Evolutionary conservation across 1,284 basidiomycete genomes (phyloP).

Genomic region (Flammula alnicola): DNA sequence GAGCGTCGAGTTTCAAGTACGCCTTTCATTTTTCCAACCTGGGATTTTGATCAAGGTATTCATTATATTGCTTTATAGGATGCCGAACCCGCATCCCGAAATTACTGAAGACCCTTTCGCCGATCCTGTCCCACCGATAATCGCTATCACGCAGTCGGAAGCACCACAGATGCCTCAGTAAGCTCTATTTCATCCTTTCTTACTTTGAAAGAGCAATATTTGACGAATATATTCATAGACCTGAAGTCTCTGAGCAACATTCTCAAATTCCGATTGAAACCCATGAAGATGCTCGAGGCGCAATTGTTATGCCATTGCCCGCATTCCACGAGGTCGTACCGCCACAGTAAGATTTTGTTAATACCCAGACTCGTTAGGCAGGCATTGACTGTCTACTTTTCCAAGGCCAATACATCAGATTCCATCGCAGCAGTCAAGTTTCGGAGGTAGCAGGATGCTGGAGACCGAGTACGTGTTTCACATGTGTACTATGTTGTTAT

Average conservation of each 20-base stretch:
- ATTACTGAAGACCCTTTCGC: conserved; percentile 43
- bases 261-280: conserved; percentile 20
- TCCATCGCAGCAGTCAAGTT: conserved; percentile 31
- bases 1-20: conserved; percentile 24
- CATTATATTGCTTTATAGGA: not conserved
- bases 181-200: conserved; percentile 2
- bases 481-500: not conserved
- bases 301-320: conserved; percentile 37
- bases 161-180: conserved; percentile 23
- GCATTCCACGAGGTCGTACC: conserved; percentile 35
- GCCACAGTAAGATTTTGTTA: conserved; percentile 26
- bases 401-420: conserved; percentile 27
- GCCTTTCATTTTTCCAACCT: conserved; percentile 4
- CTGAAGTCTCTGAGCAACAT: conserved; percentile 21
- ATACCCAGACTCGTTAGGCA: not conserved
- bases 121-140: conserved; percentile 38
- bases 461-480: conserved; percentile 35
- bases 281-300: conserved; percentile 23
- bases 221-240: no score
- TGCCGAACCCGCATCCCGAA: conserved; percentile 21
- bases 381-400: not conserved
- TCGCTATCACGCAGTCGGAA: conserved; percentile 24
- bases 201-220: not conserved
- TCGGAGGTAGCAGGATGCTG: conserved; percentile 16
- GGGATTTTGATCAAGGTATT: not conserved